Evolutionary conservation across 257 asterid species (phyloP).

Genomic region (Solanum piurae): DNA sequence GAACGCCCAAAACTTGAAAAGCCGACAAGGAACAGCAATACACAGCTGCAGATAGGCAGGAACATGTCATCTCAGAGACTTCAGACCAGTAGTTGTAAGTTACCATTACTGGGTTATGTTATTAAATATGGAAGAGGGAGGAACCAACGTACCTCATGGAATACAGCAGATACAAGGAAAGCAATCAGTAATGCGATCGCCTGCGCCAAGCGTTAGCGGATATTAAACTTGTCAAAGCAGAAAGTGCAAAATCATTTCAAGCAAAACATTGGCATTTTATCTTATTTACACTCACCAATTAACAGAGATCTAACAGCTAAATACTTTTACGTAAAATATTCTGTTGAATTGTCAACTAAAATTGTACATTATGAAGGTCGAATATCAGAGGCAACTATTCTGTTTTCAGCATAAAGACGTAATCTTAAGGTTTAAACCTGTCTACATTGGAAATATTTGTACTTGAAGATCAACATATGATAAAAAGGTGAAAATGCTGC

Average conservation of each 20-base stretch:
- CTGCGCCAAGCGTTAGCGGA: constrained; percentile 26
- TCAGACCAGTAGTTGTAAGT: not conserved
- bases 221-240: not conserved
- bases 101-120: not conserved
- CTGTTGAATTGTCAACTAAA: not conserved
- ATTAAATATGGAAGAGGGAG: not conserved
- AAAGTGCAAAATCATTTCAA: not conserved
- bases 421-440: not conserved
- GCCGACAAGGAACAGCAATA: constrained; percentile 92
- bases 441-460: not conserved
- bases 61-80: not conserved
- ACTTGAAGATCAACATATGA: not conserved
- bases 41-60: constrained; percentile 56
- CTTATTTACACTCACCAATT: not conserved
- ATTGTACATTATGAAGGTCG: not conserved
- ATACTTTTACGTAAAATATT: not conserved
- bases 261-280: not conserved
- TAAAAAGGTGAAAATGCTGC: not conserved
- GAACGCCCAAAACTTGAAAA: constrained; percentile 94
- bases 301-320: not conserved
- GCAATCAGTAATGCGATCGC: constrained; percentile 67
- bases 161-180: constrained; percentile 80
- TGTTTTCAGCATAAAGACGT: not conserved
- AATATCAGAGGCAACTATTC: not conserved
- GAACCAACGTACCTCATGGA: constrained; percentile 69